These are phyloP conservation scores for Plenodomus tracheiphilus DNA, from an alignment of 2,329 filamentous ascomycete species.

Conservation along the genomic window DNA sequence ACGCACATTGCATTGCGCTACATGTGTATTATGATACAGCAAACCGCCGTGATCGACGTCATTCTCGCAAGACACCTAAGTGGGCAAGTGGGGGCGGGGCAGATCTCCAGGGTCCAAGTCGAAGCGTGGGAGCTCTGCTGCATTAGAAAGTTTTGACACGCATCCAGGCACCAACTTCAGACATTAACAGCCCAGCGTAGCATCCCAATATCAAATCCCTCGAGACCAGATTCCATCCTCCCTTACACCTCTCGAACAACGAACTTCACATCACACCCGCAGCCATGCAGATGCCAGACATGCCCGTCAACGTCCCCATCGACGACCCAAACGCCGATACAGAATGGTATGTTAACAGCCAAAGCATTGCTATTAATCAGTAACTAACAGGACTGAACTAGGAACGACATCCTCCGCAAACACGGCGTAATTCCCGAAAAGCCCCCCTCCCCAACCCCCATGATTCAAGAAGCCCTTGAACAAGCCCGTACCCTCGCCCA, in stretches of 20 bases:
- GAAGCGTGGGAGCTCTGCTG: slow-evolving; percentile 8
- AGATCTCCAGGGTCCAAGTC: slow-evolving; percentile 20
- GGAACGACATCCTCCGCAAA: slow-evolving; percentile 98
- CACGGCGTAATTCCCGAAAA: slow-evolving; percentile 98
- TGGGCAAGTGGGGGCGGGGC: slow-evolving; percentile 26
- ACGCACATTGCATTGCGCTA: no score
- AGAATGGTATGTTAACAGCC: slow-evolving; percentile 70
- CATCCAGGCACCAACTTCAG: slow-evolving; percentile 17
- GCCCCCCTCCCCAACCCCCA: slow-evolving; percentile 88
- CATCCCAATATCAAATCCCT: no score
- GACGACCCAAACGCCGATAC: slow-evolving; percentile 97
- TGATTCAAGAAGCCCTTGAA: slow-evolving; percentile 91
- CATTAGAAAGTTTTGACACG: slow-evolving; percentile 14
- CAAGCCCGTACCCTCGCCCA: slow-evolving; percentile 83
- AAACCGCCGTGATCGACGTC: no score
- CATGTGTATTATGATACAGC: no score
- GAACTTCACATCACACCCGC: slow-evolving; percentile 1
- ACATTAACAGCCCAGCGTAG: no score
- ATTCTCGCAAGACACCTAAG: neutral
- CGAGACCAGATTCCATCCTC: no score
- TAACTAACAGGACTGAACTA: slow-evolving; percentile 44
- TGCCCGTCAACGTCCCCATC: slow-evolving; percentile 76
- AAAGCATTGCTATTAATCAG: no score
- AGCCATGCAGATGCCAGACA: slow-evolving; percentile 51
- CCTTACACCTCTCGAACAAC: no score